These are phyloP conservation scores for Verticillium klebahnii DNA, from an alignment of 2,329 filamentous ascomycete species.

Conservation along the genomic window DNA sequence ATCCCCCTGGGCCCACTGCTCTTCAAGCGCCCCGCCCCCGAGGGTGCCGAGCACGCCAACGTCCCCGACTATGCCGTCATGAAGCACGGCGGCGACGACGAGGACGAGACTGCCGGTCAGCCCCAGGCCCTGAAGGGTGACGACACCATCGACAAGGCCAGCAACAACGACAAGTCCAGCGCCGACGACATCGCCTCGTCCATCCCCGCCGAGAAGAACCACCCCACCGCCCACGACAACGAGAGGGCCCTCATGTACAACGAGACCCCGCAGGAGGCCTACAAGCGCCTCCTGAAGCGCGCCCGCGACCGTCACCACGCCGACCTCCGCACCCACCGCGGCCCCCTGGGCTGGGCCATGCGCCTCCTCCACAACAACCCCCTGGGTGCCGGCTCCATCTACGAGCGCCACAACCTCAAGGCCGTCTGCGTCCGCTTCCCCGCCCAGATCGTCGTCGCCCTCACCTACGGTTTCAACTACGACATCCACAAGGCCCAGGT, in stretches of 20 bases:
- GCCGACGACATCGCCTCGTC: constrained; percentile 41
- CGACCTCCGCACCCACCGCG: constrained; percentile 55
- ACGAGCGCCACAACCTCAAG: constrained; percentile 68
- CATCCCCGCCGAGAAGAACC: constrained; percentile 20
- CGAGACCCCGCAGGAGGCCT: constrained; percentile 49
- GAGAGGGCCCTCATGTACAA: constrained; percentile 38
- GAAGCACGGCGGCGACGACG: constrained; percentile 50
- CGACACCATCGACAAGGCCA: constrained; percentile 9
- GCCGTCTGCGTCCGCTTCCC: constrained; percentile 61
- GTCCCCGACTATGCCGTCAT: constrained; percentile 77
- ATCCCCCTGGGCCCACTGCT: constrained; percentile 60
- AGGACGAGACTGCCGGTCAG: constrained; percentile 29
- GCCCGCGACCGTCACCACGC: constrained; percentile 56
- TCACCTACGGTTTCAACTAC: constrained; percentile 73
- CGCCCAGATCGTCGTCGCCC: constrained; percentile 57
- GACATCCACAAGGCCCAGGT: constrained; percentile 75
- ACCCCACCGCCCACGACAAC: constrained; percentile 22
- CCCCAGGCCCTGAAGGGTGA: constrained; percentile 17
- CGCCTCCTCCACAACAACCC: constrained; percentile 70
- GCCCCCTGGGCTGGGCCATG: constrained; percentile 81
- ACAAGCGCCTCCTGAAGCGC: constrained; percentile 57
- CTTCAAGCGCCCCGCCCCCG: constrained; percentile 52
- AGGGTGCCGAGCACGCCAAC: constrained; percentile 49
- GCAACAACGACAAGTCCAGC: constrained; percentile 16
- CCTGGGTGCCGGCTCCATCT: constrained; percentile 66